Evolutionary conservation across 1,139 yeast genomes (phyloP).

Genomic region (Diutina rugosa): DNA sequence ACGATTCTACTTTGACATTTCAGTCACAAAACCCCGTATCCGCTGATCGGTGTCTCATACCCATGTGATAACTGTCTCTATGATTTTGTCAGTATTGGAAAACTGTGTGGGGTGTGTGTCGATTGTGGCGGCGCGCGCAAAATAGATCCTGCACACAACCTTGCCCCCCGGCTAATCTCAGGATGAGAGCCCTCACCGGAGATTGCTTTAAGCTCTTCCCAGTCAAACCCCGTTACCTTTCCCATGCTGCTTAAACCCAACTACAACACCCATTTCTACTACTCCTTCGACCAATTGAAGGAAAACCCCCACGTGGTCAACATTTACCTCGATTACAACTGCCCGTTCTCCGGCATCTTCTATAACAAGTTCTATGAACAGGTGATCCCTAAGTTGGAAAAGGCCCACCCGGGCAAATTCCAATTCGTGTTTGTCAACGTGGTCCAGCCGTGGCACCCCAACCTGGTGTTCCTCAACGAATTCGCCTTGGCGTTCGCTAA

Average conservation of each 20-base stretch:
- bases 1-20: no score
- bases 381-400: constrained; percentile 41
- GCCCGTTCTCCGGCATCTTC: constrained; percentile 61
- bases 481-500: constrained; percentile 58
- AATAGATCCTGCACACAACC: not conserved
- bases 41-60: no score
- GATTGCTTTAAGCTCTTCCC: not conserved
- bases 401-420: constrained; percentile 35
- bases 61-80: not conserved
- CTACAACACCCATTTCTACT: not conserved
- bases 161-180: not conserved
- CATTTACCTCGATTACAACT: constrained; percentile 65
- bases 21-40: no score
- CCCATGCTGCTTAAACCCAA: constrained; percentile 1
- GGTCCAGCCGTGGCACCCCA: constrained; percentile 82
- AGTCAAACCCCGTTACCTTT: not conserved
- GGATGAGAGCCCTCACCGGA: not conserved
- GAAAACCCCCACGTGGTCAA: constrained; percentile 24
- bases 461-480: constrained; percentile 56
- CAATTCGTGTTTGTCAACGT: constrained; percentile 53
- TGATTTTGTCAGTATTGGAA: not conserved
- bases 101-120: not conserved
- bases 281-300: not conserved
- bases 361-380: constrained; percentile 40
- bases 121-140: not conserved